These are phyloP conservation scores for Macrotyloma uniflorum DNA, from an alignment of 306 rosid genomes.

Conservation along the genomic window DNA sequence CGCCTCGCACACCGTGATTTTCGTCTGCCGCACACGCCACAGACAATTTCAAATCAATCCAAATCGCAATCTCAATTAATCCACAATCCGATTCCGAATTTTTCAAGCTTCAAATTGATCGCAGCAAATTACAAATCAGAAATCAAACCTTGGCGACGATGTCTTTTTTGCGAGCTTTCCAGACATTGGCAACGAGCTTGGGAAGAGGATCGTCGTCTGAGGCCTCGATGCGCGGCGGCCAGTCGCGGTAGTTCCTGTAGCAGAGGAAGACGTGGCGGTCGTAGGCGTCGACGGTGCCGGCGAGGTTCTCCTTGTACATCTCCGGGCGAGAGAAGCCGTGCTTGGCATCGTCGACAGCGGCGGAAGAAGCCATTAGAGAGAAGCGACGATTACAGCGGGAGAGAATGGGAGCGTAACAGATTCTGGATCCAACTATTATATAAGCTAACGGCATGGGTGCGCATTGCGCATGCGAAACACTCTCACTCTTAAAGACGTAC, in stretches of 20 bases:
- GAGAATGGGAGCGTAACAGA: background rate
- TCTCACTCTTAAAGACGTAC: background rate
- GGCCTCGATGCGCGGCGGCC: conserved; percentile 79
- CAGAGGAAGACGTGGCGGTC: conserved; percentile 91
- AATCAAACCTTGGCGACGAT: conserved; percentile 45
- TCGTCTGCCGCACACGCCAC: conserved; percentile 53
- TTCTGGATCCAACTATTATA: background rate
- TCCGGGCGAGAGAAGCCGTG: conserved; percentile 81
- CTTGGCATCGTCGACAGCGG: conserved; percentile 52
- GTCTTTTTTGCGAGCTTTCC: conserved; percentile 64
- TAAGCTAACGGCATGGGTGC: conserved; percentile 15
- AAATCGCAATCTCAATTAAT: background rate
- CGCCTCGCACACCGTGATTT: conserved; percentile 75
- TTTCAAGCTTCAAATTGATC: background rate
- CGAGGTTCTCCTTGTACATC: conserved; percentile 69
- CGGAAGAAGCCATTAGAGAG: conserved; percentile 51
- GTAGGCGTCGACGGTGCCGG: conserved; percentile 73
- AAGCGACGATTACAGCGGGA: background rate
- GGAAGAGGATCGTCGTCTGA: conserved; percentile 74
- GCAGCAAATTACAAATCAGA: background rate
- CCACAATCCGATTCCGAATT: background rate
- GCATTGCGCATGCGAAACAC: background rate
- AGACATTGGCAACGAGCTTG: conserved; percentile 56
- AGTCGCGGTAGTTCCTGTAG: conserved; percentile 65
- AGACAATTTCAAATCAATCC: background rate